Evolutionary conservation across 1,284 basidiomycete genomes (phyloP).

Genomic region (Ustilago trichophora): DNA sequence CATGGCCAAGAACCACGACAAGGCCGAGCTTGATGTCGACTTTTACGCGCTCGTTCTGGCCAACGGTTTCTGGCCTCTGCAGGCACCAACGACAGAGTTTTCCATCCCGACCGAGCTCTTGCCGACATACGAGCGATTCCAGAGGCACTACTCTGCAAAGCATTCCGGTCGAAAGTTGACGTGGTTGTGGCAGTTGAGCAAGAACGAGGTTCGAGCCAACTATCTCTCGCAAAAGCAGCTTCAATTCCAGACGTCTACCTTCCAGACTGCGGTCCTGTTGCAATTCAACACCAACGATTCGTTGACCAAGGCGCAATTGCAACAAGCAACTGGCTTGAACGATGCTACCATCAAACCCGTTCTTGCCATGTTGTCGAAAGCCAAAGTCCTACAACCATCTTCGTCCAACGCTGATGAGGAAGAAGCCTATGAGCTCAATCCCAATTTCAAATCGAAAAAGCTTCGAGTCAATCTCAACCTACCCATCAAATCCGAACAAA

Average conservation of each 20-base stretch:
- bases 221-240: conserved; percentile 88
- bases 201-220: conserved; percentile 92
- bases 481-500: conserved; percentile 92
- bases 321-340: conserved; percentile 82
- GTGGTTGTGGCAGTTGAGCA: conserved; percentile 97
- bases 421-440: conserved; percentile 81
- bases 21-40: conserved; percentile 71
- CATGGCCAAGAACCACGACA: conserved; percentile 79
- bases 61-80: conserved; percentile 95
- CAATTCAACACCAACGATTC: conserved; percentile 91
- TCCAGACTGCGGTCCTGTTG: conserved; percentile 91
- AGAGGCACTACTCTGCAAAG: conserved; percentile 91
- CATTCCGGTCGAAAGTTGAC: conserved; percentile 94
- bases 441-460: conserved; percentile 91
- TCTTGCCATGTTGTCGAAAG: conserved; percentile 83
- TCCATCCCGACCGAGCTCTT: conserved; percentile 87
- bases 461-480: conserved; percentile 83
- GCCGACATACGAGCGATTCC: conserved; percentile 88
- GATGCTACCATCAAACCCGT: conserved; percentile 87
- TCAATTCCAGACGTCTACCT: conserved; percentile 92
- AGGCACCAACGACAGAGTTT: conserved; percentile 83
- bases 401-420: conserved; percentile 1
- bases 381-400: conserved; percentile 79
- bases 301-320: conserved; percentile 81
- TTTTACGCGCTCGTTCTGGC: conserved; percentile 94